Conservation (phyloP, 768 basidiomycete genomes). For the Rhodotorula toruloides region DNA sequence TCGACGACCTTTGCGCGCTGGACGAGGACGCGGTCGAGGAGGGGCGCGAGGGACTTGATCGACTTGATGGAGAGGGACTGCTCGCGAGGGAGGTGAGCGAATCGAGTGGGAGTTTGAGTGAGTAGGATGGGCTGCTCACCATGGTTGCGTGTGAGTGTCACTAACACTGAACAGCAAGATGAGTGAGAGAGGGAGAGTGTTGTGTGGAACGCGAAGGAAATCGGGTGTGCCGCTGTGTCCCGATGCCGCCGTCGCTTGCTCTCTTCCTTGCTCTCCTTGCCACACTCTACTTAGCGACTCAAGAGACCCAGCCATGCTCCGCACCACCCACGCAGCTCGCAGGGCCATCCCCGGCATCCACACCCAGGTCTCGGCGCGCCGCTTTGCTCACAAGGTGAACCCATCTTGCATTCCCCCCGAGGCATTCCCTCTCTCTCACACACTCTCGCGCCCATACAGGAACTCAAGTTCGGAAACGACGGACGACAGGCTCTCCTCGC, state of each 20-base stretch:
- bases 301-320: not conserved
- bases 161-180: not conserved
- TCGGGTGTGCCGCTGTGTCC: no score
- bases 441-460: conserved; percentile 52
- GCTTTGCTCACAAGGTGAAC: conserved; percentile 38
- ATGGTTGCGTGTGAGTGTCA: not conserved
- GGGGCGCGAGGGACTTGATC: conserved; percentile 81
- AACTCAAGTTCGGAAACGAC: conserved; percentile 93
- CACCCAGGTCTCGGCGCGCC: conserved; percentile 25
- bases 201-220: not conserved
- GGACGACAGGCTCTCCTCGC: conserved; percentile 87
- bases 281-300: not conserved
- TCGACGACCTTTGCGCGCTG: conserved; percentile 96
- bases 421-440: not conserved
- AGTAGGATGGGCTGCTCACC: not conserved
- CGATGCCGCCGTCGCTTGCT: no score
- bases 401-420: no score
- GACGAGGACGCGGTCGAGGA: conserved; percentile 92
- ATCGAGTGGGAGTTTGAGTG: not conserved
- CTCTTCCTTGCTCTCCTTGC: not conserved
- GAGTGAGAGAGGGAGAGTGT: not conserved
- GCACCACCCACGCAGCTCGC: conserved; percentile 12
- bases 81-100: not conserved
- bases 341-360: conserved; percentile 14
- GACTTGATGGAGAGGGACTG: conserved; percentile 60